These are phyloP conservation scores for Babesia sp. DNA, from an alignment of 169 alveolate species.

Conservation along the genomic window DNA sequence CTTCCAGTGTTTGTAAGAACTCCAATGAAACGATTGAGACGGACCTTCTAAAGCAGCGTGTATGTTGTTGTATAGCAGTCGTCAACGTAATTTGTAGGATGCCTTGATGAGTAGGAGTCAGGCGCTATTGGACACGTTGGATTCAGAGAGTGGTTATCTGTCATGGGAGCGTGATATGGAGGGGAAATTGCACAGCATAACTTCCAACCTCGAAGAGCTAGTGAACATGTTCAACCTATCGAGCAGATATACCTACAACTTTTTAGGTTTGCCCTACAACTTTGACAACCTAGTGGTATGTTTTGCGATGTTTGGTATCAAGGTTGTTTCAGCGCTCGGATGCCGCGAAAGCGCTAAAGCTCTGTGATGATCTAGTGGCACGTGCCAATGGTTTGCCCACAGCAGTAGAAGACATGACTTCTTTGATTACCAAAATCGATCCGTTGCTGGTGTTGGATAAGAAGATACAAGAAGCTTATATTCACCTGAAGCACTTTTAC, in stretches of 20 bases:
- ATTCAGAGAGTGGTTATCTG: conserved; percentile 5
- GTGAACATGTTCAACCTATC: conserved; percentile 6
- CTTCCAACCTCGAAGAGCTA: not conserved
- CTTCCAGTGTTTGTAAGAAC: conserved; percentile 36
- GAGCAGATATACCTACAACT: conserved; percentile 7
- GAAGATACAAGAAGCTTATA: conserved; percentile 34
- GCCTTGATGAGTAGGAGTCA: conserved; percentile 18
- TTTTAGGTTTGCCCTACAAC: conserved; percentile 4
- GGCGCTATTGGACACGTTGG: conserved; percentile 11
- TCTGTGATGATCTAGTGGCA: conserved; percentile 15
- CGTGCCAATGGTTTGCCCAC: conserved; percentile 22
- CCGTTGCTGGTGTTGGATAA: conserved; percentile 24
- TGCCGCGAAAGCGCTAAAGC: conserved; percentile 18
- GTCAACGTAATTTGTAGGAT: not conserved
- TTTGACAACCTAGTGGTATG: conserved; percentile 27
- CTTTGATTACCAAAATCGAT: conserved; percentile 27
- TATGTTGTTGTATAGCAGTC: not conserved
- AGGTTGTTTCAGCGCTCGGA: conserved; percentile 32
- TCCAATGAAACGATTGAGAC: conserved; percentile 33
- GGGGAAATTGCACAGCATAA: not conserved
- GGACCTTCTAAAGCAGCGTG: conserved; percentile 18
- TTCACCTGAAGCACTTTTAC: conserved; percentile 58
- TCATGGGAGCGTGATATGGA: conserved; percentile 28
- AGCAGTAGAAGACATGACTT: conserved; percentile 7
- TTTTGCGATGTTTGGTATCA: not conserved